Conservation (phyloP, 306 rosid genomes). For the Vigna angularis region DNA sequence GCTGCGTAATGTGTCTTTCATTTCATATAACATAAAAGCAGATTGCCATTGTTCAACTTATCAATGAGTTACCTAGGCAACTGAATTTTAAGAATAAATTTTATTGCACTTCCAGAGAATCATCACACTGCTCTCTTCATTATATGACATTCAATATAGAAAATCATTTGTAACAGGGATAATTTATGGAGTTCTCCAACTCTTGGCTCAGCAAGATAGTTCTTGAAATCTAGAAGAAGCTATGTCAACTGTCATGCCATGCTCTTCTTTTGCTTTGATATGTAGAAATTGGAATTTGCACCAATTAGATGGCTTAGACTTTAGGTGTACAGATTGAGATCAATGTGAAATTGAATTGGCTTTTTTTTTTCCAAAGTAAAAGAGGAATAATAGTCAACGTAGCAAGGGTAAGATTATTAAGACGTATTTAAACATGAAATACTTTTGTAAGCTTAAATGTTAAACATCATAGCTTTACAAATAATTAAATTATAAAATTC, state of each 20-base stretch:
- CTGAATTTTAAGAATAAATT: slow-evolving; percentile 19
- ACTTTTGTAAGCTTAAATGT: not conserved
- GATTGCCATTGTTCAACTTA: not conserved
- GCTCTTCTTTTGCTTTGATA: not conserved
- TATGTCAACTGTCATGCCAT: not conserved
- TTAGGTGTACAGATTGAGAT: not conserved
- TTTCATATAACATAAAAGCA: not conserved
- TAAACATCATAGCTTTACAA: not conserved
- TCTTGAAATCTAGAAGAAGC: not conserved
- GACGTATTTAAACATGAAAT: not conserved
- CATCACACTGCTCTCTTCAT: not conserved
- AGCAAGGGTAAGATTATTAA: slow-evolving; percentile 13
- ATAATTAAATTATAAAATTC: not conserved
- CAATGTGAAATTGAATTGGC: not conserved
- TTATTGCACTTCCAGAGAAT: not conserved
- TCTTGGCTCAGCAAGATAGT: slow-evolving; percentile 10
- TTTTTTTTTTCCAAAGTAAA: not conserved
- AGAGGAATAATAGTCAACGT: not conserved
- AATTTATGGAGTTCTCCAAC: not conserved
- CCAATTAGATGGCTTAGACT: not conserved
- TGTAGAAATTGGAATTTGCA: not conserved
- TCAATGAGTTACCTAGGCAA: slow-evolving; percentile 1
- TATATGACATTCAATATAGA: not conserved
- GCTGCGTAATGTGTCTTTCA: slow-evolving; percentile 42
- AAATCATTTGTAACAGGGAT: not conserved